Percentiles rank a stretch among this genome's conserved stretches.
phyloP scores from a whole-genome alignment of 208 protist species.

The Acanthamoeba lenticulata region DNA sequence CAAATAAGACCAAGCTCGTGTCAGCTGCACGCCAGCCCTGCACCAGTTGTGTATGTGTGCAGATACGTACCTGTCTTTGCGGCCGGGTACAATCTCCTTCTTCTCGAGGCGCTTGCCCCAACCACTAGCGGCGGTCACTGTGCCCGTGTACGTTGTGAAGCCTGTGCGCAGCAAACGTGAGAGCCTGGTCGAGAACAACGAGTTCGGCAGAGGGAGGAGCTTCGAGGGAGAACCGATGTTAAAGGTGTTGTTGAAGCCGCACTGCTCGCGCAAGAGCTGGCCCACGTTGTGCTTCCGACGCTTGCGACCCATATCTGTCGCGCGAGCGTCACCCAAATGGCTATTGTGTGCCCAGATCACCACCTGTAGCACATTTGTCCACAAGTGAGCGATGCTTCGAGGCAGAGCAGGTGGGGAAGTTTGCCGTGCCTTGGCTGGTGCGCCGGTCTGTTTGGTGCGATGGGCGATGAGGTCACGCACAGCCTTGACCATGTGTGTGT shows the following conservation, averaged over 20 bases:
- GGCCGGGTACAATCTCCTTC: not conserved
- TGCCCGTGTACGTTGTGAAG: constrained; percentile 60
- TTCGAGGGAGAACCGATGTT: not conserved
- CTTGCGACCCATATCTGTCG: not conserved
- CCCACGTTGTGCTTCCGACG: not conserved
- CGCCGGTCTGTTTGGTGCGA: not conserved
- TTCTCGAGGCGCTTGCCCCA: constrained; percentile 48
- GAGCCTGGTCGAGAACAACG: not conserved
- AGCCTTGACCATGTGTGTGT: constrained; percentile 52
- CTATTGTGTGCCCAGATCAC: constrained; percentile 73
- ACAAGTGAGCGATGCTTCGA: not conserved
- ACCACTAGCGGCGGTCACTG: constrained; percentile 59
- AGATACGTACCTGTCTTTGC: not conserved
- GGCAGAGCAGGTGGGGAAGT: not conserved
- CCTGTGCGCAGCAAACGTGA: not conserved
- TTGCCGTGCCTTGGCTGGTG: not conserved
- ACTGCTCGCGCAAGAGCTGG: not conserved
- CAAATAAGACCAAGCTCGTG: not conserved
- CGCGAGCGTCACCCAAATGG: constrained; percentile 62
- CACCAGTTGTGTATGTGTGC: not conserved
- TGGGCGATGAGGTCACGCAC: not conserved
- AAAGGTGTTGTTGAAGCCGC: not conserved
- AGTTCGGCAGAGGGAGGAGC: not conserved
- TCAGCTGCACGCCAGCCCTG: not conserved
- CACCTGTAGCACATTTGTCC: not conserved